Conservation (phyloP, 345 rosid species). For the Capsella bursapastoris region DNA sequence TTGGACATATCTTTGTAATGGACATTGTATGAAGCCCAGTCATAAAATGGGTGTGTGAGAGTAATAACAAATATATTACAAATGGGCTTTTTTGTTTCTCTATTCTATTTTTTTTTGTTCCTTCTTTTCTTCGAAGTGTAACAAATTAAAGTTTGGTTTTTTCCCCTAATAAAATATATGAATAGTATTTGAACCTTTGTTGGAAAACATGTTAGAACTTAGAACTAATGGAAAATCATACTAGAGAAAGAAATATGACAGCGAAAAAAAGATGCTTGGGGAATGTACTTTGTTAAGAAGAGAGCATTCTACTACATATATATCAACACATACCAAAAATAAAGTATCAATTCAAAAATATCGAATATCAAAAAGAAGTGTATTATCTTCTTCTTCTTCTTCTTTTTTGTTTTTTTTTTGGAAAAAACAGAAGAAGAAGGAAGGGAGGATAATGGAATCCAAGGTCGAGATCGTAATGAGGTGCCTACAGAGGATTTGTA, state of each 20-base stretch:
- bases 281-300: constrained; percentile 38
- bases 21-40: constrained; percentile 1
- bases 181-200: not conserved
- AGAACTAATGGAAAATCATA: constrained; percentile 12
- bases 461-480: constrained; percentile 36
- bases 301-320: constrained; percentile 28
- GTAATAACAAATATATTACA: not conserved
- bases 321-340: constrained; percentile 34
- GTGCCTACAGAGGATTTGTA: constrained; percentile 35
- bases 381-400: not conserved
- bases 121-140: not conserved
- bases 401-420: not conserved
- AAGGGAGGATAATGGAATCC: constrained; percentile 42
- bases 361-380: constrained; percentile 18
- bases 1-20: not conserved
- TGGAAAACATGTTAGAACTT: not conserved
- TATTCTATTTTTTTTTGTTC: not conserved
- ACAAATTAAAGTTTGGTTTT: not conserved
- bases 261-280: constrained; percentile 33
- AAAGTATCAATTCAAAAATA: constrained; percentile 29
- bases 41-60: not conserved
- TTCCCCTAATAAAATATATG: not conserved
- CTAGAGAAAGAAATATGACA: constrained; percentile 11
- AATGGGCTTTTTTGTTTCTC: constrained; percentile 7
- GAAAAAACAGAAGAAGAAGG: constrained; percentile 9